Percentiles rank a stretch among this genome's conserved stretches.
Conservation (phyloP, 352 stramenopile species). For the Globisporangium nunn region DNA sequence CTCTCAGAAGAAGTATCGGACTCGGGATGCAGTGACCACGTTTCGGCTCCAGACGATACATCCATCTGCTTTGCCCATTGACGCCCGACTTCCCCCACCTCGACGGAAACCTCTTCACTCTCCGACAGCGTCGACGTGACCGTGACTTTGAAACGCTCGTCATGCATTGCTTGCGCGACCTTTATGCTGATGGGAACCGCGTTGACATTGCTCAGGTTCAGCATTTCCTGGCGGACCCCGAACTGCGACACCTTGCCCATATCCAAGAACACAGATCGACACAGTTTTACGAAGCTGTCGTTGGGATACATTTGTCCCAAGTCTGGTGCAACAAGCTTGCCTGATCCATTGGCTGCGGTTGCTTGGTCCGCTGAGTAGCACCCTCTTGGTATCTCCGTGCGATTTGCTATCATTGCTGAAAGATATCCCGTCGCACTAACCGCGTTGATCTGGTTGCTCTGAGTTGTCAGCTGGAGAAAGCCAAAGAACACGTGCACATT, state of each 20-base stretch:
- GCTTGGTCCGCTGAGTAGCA: not conserved
- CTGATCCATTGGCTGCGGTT: too few species aligned
- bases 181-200: slow-evolving; percentile 25
- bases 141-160: slow-evolving; percentile 15
- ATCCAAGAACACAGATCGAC: slow-evolving; percentile 33
- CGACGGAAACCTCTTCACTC: not conserved
- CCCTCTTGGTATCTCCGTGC: not conserved
- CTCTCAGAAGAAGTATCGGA: too few species aligned
- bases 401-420: not conserved
- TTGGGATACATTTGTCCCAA: not conserved
- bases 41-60: not conserved
- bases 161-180: slow-evolving; percentile 13
- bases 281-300: slow-evolving; percentile 15
- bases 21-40: not conserved
- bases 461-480: slow-evolving; percentile 21
- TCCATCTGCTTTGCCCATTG: slow-evolving; percentile 1
- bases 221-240: slow-evolving; percentile 19
- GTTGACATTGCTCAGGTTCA: slow-evolving; percentile 44
- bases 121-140: slow-evolving; percentile 16
- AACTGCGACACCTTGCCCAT: slow-evolving; percentile 31
- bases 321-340: not conserved
- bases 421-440: not conserved
- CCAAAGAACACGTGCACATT: slow-evolving; percentile 28
- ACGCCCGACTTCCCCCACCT: slow-evolving; percentile 3
- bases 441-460: slow-evolving; percentile 16